These are phyloP conservation scores for Colletotrichum gloeosporioides DNA, from an alignment of 2,329 filamentous ascomycete genomes.

Conservation along the genomic window DNA sequence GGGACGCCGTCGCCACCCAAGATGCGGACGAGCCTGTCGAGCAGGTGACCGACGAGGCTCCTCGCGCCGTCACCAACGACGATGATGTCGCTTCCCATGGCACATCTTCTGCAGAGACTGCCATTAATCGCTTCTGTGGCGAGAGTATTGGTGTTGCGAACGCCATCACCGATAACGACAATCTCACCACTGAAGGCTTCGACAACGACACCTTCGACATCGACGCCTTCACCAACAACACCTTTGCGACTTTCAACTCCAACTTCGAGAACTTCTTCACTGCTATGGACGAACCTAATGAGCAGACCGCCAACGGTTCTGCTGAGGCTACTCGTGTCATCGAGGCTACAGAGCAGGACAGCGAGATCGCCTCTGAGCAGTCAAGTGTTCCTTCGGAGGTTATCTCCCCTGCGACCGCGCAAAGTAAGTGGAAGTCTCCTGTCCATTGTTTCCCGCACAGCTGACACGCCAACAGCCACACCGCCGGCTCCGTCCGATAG, in stretches of 20 bases:
- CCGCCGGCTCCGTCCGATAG: background rate
- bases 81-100: background rate
- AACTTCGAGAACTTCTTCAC: too few species aligned
- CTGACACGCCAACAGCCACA: background rate
- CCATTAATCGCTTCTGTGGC: background rate
- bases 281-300: background rate
- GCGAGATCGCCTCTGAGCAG: background rate
- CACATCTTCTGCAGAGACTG: background rate
- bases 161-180: background rate
- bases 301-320: accelerated
- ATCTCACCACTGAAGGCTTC: background rate
- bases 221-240: background rate
- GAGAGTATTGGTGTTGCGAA: background rate
- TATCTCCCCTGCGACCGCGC: background rate
- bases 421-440: background rate
- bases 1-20: background rate
- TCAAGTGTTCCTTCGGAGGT: background rate
- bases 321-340: accelerated
- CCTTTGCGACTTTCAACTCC: accelerated
- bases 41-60: background rate
- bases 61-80: background rate
- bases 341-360: background rate
- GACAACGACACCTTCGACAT: background rate
- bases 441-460: background rate
- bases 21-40: background rate